Conservation (phyloP, 345 rosid species). For the Eucalyptus globulus region DNA sequence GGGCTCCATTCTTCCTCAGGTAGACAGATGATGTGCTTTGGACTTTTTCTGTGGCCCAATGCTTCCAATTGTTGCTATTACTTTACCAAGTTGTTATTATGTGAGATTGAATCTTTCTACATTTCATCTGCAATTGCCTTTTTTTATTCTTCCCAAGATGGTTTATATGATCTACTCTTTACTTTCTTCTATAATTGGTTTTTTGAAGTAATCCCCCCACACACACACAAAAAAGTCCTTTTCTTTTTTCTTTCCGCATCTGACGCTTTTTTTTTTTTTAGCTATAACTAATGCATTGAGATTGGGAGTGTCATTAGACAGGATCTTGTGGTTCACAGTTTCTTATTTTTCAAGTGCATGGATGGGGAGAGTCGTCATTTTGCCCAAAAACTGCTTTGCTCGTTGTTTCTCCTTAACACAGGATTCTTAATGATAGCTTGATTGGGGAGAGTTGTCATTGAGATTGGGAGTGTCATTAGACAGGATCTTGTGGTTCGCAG, state of each 20-base stretch:
- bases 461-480: background rate
- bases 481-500: background rate
- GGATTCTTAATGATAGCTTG: background rate
- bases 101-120: background rate
- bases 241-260: background rate
- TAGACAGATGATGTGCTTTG: slow-evolving; percentile 4
- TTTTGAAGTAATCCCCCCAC: background rate
- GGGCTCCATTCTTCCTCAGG: slow-evolving; percentile 99
- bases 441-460: no score
- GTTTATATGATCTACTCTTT: background rate
- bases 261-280: background rate
- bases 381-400: background rate
- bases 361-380: background rate
- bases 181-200: background rate
- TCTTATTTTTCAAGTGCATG: background rate
- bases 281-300: background rate
- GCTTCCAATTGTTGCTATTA: background rate
- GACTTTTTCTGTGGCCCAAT: background rate
- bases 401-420: background rate
- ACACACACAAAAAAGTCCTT: background rate
- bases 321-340: background rate
- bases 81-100: background rate
- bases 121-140: background rate
- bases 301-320: background rate
- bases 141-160: background rate